These are phyloP conservation scores for Capronia epimyces DNA, from an alignment of 2,329 filamentous ascomycete genomes.

Conservation along the genomic window DNA sequence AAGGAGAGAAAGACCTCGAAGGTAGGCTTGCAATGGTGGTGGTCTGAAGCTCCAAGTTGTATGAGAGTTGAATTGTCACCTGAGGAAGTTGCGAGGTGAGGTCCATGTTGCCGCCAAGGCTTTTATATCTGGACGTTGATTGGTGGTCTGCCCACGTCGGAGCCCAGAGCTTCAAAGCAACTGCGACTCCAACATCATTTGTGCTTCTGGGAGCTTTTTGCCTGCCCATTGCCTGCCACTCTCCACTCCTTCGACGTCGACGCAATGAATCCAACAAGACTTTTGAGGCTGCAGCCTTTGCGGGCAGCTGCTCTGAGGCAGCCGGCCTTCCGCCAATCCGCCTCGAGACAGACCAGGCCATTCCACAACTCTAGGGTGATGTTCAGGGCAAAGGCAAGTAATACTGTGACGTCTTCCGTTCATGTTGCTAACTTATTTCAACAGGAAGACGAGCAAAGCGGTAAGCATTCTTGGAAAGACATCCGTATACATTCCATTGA, in stretches of 20 bases:
- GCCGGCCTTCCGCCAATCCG: slow-evolving; percentile 25
- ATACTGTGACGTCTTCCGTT: neutral
- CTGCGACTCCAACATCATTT: slow-evolving; percentile 14
- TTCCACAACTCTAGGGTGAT: slow-evolving; percentile 25
- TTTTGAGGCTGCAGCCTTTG: slow-evolving; percentile 27
- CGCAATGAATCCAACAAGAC: slow-evolving; percentile 24
- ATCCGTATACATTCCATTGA: neutral
- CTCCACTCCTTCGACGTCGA: slow-evolving; percentile 22
- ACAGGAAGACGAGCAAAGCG: slow-evolving; percentile 60
- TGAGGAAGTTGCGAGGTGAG: slow-evolving; percentile 19
- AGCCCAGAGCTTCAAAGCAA: slow-evolving; percentile 12
- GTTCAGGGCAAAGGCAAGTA: slow-evolving; percentile 27
- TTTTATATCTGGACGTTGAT: slow-evolving; percentile 11
- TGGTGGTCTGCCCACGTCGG: slow-evolving; percentile 7
- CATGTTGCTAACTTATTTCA: slow-evolving; percentile 12
- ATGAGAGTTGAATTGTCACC: slow-evolving; percentile 14
- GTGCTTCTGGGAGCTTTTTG: neutral
- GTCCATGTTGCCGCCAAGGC: slow-evolving; percentile 12
- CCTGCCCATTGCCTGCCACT: slow-evolving; percentile 10
- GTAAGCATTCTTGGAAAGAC: slow-evolving; percentile 39
- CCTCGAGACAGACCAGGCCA: slow-evolving; percentile 23
- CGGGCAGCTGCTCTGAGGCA: slow-evolving; percentile 26
- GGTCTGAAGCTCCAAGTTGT: slow-evolving; percentile 6
- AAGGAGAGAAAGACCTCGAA: slow-evolving; percentile 22
- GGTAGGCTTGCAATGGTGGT: neutral